Percentiles rank a stretch among this genome's conserved stretches.
Conservation (phyloP, 768 basidiomycete genomes). For the Leccinum aurantiacum region DNA sequence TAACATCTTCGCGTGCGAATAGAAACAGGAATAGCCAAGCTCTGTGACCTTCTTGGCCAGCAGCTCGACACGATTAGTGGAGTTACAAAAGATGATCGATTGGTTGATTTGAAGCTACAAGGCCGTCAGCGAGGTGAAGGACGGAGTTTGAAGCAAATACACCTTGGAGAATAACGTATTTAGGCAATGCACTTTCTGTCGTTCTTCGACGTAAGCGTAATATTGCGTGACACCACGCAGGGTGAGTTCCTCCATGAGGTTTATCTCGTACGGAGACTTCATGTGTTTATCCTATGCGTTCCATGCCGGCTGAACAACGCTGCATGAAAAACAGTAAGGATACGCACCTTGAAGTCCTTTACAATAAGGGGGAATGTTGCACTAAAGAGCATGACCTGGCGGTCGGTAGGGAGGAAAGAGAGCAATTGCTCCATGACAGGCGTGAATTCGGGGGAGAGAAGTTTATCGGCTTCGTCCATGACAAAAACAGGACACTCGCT, state of each 20-base stretch:
- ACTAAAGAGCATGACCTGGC: conserved; percentile 99
- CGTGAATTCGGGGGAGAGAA: conserved; percentile 95
- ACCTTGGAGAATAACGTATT: conserved; percentile 99
- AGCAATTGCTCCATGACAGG: conserved; percentile 98
- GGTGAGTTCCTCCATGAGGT: conserved; percentile 99
- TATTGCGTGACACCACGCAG: conserved; percentile 98
- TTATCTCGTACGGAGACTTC: conserved; percentile 94
- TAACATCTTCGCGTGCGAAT: conserved; percentile 99
- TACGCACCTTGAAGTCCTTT: conserved; percentile 91
- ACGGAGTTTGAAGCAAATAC: neutral
- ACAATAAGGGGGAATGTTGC: conserved; percentile 99
- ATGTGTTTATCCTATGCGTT: conserved; percentile 85
- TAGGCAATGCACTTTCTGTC: conserved; percentile 98
- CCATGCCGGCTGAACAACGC: conserved; percentile 11
- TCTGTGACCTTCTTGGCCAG: conserved; percentile 99
- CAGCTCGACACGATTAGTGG: conserved; percentile 98
- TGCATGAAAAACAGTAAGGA: neutral
- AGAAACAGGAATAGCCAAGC: conserved; percentile 99
- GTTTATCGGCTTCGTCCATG: conserved; percentile 99
- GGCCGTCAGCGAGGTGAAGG: conserved; percentile 5
- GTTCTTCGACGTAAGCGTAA: conserved; percentile 98
- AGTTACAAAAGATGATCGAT: conserved; percentile 99
- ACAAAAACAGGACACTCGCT: conserved; percentile 95
- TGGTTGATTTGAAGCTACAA: conserved; percentile 98
- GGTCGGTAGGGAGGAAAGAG: conserved; percentile 74